Percentiles rank a stretch among this genome's conserved stretches.
Evolutionary conservation across 164 flowering plant genomes (phyloP).

Genomic region (Vitis rupestris): DNA sequence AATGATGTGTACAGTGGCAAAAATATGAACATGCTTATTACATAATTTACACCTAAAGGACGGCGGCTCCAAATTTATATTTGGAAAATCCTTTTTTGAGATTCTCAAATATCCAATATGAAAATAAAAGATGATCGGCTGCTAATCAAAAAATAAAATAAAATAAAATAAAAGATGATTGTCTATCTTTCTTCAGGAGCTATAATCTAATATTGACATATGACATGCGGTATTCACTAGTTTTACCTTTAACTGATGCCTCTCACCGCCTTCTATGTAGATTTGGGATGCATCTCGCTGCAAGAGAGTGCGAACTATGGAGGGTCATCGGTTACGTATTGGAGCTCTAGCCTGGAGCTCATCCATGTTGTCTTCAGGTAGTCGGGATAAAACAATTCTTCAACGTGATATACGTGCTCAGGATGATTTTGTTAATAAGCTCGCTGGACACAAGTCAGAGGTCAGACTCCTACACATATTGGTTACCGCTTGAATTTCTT

Average conservation of each 20-base stretch:
- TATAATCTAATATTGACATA: background rate
- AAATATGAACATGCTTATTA: background rate
- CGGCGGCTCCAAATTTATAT: background rate
- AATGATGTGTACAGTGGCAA: background rate
- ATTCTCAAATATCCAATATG: background rate
- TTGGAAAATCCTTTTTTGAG: background rate
- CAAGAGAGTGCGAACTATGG: slow-evolving; percentile 85
- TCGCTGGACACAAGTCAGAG: slow-evolving; percentile 95
- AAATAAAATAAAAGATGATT: background rate
- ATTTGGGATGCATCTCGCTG: slow-evolving; percentile 97
- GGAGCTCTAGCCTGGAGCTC: slow-evolving; percentile 98
- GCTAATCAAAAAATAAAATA: too few relatives aligned
- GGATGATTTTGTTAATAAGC: slow-evolving; percentile 81
- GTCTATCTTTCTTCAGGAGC: background rate
- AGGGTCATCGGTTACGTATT: slow-evolving; percentile 86
- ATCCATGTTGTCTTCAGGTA: slow-evolving; percentile 79
- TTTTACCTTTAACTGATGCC: background rate
- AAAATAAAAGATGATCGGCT: background rate
- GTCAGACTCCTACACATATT: slow-evolving; percentile 30
- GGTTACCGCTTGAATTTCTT: background rate
- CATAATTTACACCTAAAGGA: background rate
- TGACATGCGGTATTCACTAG: too few relatives aligned
- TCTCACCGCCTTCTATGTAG: slow-evolving; percentile 34
- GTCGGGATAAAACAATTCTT: slow-evolving; percentile 88
- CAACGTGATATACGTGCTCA: slow-evolving; percentile 89